Base-by-base conservation (phyloP, 192 early-diverging fungal genomes). In the Gryganskiella cystojenkinii region DNA sequence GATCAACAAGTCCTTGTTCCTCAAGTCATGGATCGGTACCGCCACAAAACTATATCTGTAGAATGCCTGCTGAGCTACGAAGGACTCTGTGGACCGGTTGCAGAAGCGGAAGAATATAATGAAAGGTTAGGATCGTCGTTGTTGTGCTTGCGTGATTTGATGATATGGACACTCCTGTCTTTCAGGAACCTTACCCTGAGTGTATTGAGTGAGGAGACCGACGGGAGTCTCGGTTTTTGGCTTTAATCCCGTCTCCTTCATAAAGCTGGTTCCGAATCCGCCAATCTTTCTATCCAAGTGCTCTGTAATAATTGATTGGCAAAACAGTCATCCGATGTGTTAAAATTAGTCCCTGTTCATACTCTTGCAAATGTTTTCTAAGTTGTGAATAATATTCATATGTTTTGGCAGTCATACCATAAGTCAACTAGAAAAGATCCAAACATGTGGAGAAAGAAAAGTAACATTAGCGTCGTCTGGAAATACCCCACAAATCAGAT, bases 221-320 rank as follows among this genome's bases (percentile, higher is more conserved):
- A 83, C 60, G 14, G 69, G 61, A 1, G 56, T 61, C 19, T 67
- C 63, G 10, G 70, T 54, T 22, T 80, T 70, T 3, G 81, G 71
- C 17, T 64, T 70, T 15, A 83, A 33, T 30, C 55, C 68, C n/a
- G 76, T 75, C 45, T 34, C 33, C 20, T 55, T 61, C 4, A 83
- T 60, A 50, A 83, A 67, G 44, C 81, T 76, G 11, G 81, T 60
- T 57, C 81, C 81, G 54, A 83, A 83, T 28, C 69, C 72, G 42
- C 30, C 46, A 46, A 80, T 65, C 50, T 71, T 83, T 43, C 30
- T 71, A 34, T 61, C 59, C 24, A 80, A 55, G 45, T 80, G 47
- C 8, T 75, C 81, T 83, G 52, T 46, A 6, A 33, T 25, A 31
- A 20, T 11, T 9, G 15, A 27, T 27, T 17, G 42, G n/a, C n/a